phyloP scores from a whole-genome alignment of 1,284 basidiomycete species.

The Cutaneotrichosporon cavernicola region DNA sequence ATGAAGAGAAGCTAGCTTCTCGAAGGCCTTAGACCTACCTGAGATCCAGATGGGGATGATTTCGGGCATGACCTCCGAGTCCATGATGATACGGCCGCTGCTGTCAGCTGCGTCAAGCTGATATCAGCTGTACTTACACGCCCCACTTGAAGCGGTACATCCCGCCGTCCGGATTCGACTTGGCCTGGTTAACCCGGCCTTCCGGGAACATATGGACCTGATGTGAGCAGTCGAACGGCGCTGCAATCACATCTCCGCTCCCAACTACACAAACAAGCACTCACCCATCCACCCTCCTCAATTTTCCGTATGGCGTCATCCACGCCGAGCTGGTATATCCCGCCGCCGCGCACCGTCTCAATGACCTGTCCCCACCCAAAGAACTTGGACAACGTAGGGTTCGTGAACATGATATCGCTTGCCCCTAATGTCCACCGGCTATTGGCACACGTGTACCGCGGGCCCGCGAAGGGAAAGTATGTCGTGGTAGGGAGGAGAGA shows the following conservation, averaged over 20 bases:
- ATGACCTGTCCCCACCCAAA: conserved; percentile 89
- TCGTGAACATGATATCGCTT: conserved; percentile 96
- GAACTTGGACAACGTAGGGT: conserved; percentile 76
- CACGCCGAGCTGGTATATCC: conserved; percentile 85
- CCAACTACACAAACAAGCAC: conserved; percentile 29
- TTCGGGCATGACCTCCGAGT: conserved; percentile 67
- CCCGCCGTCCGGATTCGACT: conserved; percentile 58
- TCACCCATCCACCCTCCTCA: conserved; percentile 79
- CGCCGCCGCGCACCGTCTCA: conserved; percentile 84
- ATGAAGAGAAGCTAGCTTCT: not conserved
- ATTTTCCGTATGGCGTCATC: conserved; percentile 77
- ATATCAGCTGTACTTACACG: conserved; percentile 61
- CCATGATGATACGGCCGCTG: conserved; percentile 82
- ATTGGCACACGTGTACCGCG: conserved; percentile 41
- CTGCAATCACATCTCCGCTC: not conserved
- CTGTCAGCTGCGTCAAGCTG: conserved; percentile 11
- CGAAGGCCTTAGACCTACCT: conserved; percentile 54
- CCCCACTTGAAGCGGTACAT: conserved; percentile 95
- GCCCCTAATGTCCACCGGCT: conserved; percentile 49
- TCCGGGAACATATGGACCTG: conserved; percentile 93
- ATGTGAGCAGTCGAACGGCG: not conserved
- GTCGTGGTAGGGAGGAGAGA: conserved; percentile 68
- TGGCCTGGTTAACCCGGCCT: conserved; percentile 81
- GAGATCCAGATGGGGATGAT: conserved; percentile 93
- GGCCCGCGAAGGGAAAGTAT: conserved; percentile 57